Evolutionary conservation across 2,329 filamentous ascomycete species (phyloP).

Genomic region (Cercospora janseana): DNA sequence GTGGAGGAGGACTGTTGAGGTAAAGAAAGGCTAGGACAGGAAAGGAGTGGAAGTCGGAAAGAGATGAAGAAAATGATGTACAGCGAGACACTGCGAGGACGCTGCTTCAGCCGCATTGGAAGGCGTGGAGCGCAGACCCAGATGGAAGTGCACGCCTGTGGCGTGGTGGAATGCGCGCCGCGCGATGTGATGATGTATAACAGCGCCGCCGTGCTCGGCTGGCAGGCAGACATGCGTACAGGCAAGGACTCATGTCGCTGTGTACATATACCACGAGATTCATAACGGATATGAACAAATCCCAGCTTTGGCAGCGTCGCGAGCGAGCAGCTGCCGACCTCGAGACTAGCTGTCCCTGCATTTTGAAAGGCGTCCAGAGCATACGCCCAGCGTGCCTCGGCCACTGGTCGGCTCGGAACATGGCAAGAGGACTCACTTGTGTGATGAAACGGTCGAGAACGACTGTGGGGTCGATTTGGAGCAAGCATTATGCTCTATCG

Average conservation of each 20-base stretch:
- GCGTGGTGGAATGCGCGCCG: neutral
- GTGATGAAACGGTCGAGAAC: neutral
- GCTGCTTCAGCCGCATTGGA: neutral
- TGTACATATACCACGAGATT: constrained; percentile 22
- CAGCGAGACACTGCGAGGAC: no score
- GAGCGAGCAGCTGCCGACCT: no score
- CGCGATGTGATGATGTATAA: constrained; percentile 4
- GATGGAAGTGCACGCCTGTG: neutral
- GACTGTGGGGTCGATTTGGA: neutral
- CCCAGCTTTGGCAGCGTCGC: neutral
- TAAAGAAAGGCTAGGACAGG: constrained; percentile 9
- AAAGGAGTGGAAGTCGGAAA: no score
- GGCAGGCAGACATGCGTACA: neutral
- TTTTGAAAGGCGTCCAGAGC: no score
- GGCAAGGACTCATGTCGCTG: neutral
- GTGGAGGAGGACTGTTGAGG: constrained; percentile 47
- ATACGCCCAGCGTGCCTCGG: no score
- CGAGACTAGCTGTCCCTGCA: no score
- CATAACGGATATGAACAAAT: constrained; percentile 2
- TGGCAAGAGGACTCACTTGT: neutral
- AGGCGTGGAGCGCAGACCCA: neutral
- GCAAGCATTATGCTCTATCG: constrained; percentile 9
- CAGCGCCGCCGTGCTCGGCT: neutral
- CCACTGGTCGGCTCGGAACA: no score
- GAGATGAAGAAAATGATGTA: no score